A percentile compares a stretch with the other conserved stretches of the same genome.
Evolutionary conservation across 2,329 filamentous ascomycete genomes (phyloP).

Genomic region (Tolypocladium pustulatum): DNA sequence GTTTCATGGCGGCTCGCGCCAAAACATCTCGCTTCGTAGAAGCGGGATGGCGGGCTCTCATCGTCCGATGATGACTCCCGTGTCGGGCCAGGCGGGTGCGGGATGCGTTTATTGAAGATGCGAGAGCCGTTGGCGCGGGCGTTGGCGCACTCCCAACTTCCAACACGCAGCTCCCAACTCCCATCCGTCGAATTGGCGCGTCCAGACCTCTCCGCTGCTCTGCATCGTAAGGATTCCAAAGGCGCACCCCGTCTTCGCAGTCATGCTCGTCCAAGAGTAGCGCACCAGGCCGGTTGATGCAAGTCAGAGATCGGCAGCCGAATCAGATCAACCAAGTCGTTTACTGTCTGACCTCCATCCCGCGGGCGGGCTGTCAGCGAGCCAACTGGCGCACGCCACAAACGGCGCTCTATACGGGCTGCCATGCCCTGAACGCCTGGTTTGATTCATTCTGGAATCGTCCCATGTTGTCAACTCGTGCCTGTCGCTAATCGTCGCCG

Average conservation of each 20-base stretch:
- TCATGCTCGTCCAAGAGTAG: background rate
- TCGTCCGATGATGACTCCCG: background rate
- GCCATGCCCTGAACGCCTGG: background rate
- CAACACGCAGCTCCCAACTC: background rate
- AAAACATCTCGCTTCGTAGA: background rate
- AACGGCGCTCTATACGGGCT: background rate
- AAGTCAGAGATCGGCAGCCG: constrained; percentile 11
- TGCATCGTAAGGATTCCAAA: background rate
- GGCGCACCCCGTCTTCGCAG: background rate
- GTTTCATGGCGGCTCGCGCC: background rate
- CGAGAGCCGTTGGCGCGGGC: background rate
- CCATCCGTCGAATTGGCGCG: background rate
- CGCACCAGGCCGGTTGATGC: constrained; percentile 3
- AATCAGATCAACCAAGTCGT: constrained; percentile 7
- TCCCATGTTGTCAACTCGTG: background rate
- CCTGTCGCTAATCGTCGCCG: background rate
- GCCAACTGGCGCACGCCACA: background rate
- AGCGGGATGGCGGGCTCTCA: background rate
- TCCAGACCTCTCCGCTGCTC: background rate
- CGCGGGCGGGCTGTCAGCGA: background rate
- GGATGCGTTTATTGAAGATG: background rate
- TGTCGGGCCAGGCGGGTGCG: background rate
- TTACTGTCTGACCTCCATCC: constrained; percentile 1
- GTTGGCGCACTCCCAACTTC: too few species aligned
- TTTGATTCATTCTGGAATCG: background rate